A percentile compares a stretch with the other conserved stretches of the same genome.
Conservation (phyloP, 78 protist species). For the Anaeramoeba flamelloides region DNA sequence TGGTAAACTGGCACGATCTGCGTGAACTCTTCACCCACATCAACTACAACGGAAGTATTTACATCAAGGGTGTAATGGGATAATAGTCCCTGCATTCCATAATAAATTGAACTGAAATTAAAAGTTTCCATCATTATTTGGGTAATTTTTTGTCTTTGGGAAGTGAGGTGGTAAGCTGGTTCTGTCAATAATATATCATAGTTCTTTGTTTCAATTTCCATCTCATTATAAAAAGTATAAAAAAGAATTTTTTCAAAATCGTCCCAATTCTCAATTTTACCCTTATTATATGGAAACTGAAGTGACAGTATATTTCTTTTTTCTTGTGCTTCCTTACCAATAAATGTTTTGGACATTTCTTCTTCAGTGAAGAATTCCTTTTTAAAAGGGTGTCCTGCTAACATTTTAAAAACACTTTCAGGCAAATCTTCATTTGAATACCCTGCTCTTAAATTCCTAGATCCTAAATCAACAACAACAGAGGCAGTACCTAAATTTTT, state of each 20-base stretch:
- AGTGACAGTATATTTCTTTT: not conserved
- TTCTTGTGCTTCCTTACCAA: not conserved
- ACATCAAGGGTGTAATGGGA: conserved; percentile 17
- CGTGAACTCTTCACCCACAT: conserved; percentile 9
- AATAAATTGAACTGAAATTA: conserved; percentile 17
- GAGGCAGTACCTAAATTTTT: not conserved
- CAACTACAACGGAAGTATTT: conserved; percentile 26
- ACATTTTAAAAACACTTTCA: not conserved
- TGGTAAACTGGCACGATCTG: conserved; percentile 19
- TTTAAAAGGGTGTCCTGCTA: not conserved
- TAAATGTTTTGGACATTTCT: not conserved
- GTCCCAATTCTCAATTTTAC: conserved; percentile 19
- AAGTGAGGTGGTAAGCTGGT: not conserved
- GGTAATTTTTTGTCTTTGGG: not conserved
- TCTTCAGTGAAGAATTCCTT: not conserved
- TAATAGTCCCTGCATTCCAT: conserved; percentile 19
- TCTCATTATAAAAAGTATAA: conserved; percentile 10
- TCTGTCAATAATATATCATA: conserved; percentile 15
- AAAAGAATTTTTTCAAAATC: conserved; percentile 2
- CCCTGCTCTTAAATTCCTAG: not conserved
- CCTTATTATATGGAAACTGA: not conserved
- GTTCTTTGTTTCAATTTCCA: conserved; percentile 9
- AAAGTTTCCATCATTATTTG: conserved; percentile 26
- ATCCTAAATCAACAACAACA: not conserved
- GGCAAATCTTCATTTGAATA: not conserved